Base-by-base conservation (phyloP, 1,139 yeast species). In the Lipomyces yarrowii region DNA sequence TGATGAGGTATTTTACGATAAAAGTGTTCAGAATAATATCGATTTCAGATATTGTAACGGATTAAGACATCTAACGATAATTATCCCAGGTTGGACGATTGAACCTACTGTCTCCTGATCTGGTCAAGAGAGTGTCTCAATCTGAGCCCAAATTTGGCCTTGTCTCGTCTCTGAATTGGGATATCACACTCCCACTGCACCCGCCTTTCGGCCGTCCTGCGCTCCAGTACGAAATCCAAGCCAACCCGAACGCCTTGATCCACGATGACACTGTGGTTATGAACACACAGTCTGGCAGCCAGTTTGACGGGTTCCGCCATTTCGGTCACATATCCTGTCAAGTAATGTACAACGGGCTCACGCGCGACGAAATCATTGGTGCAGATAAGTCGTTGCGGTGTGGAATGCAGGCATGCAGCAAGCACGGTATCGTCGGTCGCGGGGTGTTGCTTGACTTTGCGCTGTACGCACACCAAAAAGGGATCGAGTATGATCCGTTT, bases 231-330 rank as follows among this genome's bases (percentile, higher is more conserved):
- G 60, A 60, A 8, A 64, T 65, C 54, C 62, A 62, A n/a, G 64
- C 62, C 18, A 57, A 58, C 57, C 67, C 64, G 32, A 26, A 57
- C 51, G 64, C 67, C 13, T 42, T 62, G 51, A 64, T 68, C 18
- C 73, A 76, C 64, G 79, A 77, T 67, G 79, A 77, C 61, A 73
- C 71, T 54, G 66, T 73, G 42, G 61, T 60, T 37, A 67, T 76
- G 67, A 77, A 77, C 66, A 76, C 78, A 1, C 79, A 77, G 67
- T 71, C 74, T 23, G 73, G 77, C 18, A 72, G 76, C n/a, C 79
- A 77, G 68, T 77, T 78, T 76, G 79, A 77, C 61, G 79, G 79
- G 13, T 71, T 77, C 62, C 64, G 78, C 33, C 79, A 76, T 64
- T 63, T 63, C 61, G 71, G 69, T 1, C 71, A 69, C 46, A 39